phyloP scores from a whole-genome alignment of 2,329 filamentous ascomycete genomes.

The Aspergillus ruber region DNA sequence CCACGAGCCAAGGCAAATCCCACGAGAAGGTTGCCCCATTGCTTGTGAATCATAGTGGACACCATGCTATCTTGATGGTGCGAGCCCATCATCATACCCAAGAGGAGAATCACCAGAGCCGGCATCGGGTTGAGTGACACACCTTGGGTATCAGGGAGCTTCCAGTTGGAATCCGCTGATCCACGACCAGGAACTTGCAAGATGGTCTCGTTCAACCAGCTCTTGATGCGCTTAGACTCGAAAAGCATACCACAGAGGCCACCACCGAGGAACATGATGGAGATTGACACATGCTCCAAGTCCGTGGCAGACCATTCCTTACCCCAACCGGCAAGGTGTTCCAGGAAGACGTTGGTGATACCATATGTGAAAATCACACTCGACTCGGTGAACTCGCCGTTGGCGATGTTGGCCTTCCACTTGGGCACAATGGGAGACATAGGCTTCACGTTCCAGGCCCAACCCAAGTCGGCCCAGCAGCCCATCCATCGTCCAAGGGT shows the following conservation, averaged over 20 bases:
- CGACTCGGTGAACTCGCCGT: conserved; percentile 84
- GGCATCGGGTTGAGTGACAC: conserved; percentile 85
- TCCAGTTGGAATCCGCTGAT: conserved; percentile 46
- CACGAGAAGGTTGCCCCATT: conserved; percentile 82
- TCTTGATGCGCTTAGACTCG: conserved; percentile 64
- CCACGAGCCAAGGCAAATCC: conserved; percentile 72
- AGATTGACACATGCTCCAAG: conserved; percentile 87
- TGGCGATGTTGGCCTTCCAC: conserved; percentile 59
- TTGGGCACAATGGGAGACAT: conserved; percentile 49
- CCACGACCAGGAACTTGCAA: conserved; percentile 34
- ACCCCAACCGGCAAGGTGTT: conserved; percentile 73
- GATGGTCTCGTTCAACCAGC: conserved; percentile 46
- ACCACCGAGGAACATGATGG: conserved; percentile 87
- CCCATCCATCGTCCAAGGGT: conserved; percentile 87
- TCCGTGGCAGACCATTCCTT: conserved; percentile 69
- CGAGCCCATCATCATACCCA: conserved; percentile 92
- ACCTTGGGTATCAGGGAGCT: conserved; percentile 59
- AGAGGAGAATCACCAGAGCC: conserved; percentile 73
- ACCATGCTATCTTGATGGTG: conserved; percentile 80
- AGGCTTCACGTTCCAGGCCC: conserved; percentile 90
- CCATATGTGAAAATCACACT: conserved; percentile 88
- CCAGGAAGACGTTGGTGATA: conserved; percentile 81
- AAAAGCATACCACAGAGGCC: conserved; percentile 82
- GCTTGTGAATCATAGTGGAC: conserved; percentile 85
- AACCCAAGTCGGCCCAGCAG: conserved; percentile 82